phyloP scores from a whole-genome alignment of 1,284 basidiomycete genomes.

The Leccinum solheimii region DNA sequence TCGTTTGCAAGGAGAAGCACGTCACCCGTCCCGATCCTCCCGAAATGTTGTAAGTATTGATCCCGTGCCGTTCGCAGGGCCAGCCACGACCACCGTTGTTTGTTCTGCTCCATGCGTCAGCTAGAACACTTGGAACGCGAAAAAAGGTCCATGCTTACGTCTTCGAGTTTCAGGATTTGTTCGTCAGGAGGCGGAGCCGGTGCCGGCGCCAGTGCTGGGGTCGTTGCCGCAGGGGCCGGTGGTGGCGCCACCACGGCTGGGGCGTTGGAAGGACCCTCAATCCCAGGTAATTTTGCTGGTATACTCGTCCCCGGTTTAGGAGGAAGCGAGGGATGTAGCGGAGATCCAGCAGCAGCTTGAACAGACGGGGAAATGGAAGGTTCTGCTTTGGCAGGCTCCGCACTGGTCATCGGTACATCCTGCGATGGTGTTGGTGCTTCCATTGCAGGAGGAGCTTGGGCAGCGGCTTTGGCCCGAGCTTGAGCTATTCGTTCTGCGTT shows the following conservation, averaged over 20 bases:
- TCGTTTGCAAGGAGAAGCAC: constrained; percentile 61
- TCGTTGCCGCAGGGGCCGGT: constrained; percentile 16
- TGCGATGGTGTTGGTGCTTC: constrained; percentile 27
- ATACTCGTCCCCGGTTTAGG: constrained; percentile 43
- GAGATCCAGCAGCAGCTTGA: constrained; percentile 35
- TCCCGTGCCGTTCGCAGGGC: constrained; percentile 74
- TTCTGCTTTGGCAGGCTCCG: constrained; percentile 28
- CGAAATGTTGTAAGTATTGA: constrained; percentile 66
- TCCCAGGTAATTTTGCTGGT: constrained; percentile 36
- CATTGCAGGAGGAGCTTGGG: constrained; percentile 15
- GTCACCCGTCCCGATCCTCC: constrained; percentile 79
- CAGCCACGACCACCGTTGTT: constrained; percentile 74
- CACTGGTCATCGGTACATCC: constrained; percentile 21
- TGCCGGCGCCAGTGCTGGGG: constrained; percentile 14
- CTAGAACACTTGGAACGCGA: not conserved
- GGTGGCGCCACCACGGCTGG: constrained; percentile 2
- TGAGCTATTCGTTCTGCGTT: constrained; percentile 47
- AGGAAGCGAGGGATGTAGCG: constrained; percentile 68
- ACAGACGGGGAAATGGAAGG: constrained; percentile 3
- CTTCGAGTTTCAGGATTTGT: constrained; percentile 58
- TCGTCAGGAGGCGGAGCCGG: constrained; percentile 44
- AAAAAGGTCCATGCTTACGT: constrained; percentile 42
- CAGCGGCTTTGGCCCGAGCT: constrained; percentile 43
- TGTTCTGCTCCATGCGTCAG: constrained; percentile 49
- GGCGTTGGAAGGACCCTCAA: constrained; percentile 20